A percentile compares a stretch with the other conserved stretches of the same genome.
phyloP scores from a whole-genome alignment of 257 asterid species.

The Solanum bulbocastanum region DNA sequence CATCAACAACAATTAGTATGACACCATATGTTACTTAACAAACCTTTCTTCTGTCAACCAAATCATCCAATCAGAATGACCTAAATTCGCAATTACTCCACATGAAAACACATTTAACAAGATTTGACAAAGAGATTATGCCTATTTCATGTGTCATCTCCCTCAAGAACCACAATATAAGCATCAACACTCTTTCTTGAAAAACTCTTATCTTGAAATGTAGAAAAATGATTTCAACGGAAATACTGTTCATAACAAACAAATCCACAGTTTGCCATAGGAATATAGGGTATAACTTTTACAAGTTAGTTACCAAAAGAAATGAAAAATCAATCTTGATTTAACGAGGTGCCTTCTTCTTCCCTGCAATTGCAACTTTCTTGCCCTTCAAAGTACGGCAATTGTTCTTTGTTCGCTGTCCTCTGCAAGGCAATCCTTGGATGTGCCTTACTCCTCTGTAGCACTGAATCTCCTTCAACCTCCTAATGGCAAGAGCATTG shows the following conservation, averaged over 20 bases:
- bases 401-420: constrained; percentile 89
- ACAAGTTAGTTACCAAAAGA: neutral
- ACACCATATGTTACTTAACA: neutral
- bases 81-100: neutral
- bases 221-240: neutral
- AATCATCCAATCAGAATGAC: neutral
- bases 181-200: neutral
- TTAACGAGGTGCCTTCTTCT: constrained; percentile 61
- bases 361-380: constrained; percentile 77
- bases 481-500: constrained; percentile 73
- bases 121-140: neutral
- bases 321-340: neutral
- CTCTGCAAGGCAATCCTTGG: constrained; percentile 92
- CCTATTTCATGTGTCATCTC: neutral
- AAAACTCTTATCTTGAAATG: neutral
- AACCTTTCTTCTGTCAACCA: neutral
- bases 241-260: neutral
- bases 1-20: neutral
- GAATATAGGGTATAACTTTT: neutral
- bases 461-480: constrained; percentile 93
- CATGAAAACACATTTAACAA: neutral
- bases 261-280: neutral
- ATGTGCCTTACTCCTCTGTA: constrained; percentile 87
- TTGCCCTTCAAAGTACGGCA: constrained; percentile 93
- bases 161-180: neutral